A percentile compares a stretch with the other conserved stretches of the same genome.
Conservation (phyloP, 441 rosid species). For the Heliophila coronopifolia region DNA sequence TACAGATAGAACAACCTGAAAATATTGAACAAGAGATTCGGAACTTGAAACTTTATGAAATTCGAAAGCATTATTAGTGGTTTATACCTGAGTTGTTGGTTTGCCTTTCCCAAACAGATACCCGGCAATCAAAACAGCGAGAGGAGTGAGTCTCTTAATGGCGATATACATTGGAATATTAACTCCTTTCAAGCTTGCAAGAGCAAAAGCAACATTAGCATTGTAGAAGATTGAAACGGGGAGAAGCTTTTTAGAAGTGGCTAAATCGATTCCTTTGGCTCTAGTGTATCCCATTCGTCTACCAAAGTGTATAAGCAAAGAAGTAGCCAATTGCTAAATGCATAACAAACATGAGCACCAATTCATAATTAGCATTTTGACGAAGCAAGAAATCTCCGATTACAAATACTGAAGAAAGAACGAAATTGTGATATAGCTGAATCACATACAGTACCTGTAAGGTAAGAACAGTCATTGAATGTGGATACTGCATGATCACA, state of each 20-base stretch:
- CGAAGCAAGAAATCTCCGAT: not conserved
- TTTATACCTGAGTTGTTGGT: conserved; percentile 68
- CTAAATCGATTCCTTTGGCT: conserved; percentile 48
- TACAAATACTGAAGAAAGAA: not conserved
- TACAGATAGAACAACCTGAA: conserved; percentile 82
- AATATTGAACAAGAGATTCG: conserved; percentile 13
- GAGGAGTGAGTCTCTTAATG: conserved; percentile 89
- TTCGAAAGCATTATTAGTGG: not conserved
- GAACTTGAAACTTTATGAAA: not conserved
- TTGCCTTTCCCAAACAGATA: conserved; percentile 61
- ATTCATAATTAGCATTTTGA: not conserved
- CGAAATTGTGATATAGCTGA: not conserved
- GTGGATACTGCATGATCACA: conserved; percentile 69
- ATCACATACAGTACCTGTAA: conserved; percentile 57
- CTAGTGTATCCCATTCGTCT: conserved; percentile 58
- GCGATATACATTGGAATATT: conserved; percentile 98
- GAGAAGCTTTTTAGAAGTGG: conserved; percentile 68
- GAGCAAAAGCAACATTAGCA: conserved; percentile 92
- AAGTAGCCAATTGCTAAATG: conserved; percentile 77
- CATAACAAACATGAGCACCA: conserved; percentile 8
- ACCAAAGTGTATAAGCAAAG: conserved; percentile 73
- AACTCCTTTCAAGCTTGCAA: conserved; percentile 97
- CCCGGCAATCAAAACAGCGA: conserved; percentile 75
- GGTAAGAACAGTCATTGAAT: conserved; percentile 84
- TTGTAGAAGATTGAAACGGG: conserved; percentile 82